A percentile compares a stretch with the other conserved stretches of the same genome.
These are phyloP conservation scores for Phaeotremella skinneri DNA, from an alignment of 768 basidiomycete genomes.

Conservation along the genomic window DNA sequence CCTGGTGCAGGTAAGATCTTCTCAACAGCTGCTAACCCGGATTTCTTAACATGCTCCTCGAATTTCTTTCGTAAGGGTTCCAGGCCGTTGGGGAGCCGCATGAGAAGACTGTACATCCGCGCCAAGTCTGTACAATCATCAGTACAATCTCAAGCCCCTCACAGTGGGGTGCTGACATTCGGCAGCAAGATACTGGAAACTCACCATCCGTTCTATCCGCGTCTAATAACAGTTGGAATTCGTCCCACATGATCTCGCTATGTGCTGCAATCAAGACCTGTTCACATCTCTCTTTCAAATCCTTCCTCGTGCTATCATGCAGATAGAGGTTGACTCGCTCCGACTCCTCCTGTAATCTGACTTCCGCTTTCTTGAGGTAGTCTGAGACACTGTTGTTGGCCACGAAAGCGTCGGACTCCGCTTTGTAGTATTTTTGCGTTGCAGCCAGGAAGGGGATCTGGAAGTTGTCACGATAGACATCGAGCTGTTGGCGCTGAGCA, in stretches of 20 bases:
- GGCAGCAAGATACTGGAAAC: slow-evolving; percentile 4
- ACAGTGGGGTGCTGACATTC: not conserved
- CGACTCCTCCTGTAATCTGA: slow-evolving; percentile 87
- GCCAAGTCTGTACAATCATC: slow-evolving; percentile 63
- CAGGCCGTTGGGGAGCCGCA: slow-evolving; percentile 83
- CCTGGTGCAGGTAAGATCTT: slow-evolving; percentile 58
- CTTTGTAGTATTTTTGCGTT: slow-evolving; percentile 86
- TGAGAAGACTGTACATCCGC: slow-evolving; percentile 89
- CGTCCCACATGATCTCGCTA: slow-evolving; percentile 80
- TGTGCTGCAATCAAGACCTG: slow-evolving; percentile 86
- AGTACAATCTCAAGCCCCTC: not conserved
- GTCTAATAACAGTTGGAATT: slow-evolving; percentile 73
- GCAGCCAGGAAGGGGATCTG: slow-evolving; percentile 82
- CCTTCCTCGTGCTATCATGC: slow-evolving; percentile 80
- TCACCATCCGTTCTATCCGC: slow-evolving; percentile 79
- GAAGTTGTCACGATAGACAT: slow-evolving; percentile 88
- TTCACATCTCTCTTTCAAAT: slow-evolving; percentile 66
- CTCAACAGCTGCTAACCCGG: slow-evolving; percentile 76
- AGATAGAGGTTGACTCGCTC: slow-evolving; percentile 92
- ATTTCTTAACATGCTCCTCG: slow-evolving; percentile 90
- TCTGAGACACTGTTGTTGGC: slow-evolving; percentile 85
- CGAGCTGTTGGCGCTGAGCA: slow-evolving; percentile 77
- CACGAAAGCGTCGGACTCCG: slow-evolving; percentile 87
- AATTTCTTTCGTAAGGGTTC: slow-evolving; percentile 89
- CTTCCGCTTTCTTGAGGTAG: slow-evolving; percentile 92